Conservation (phyloP, 1,284 basidiomycete genomes). For the Sporisorium graminicola region DNA sequence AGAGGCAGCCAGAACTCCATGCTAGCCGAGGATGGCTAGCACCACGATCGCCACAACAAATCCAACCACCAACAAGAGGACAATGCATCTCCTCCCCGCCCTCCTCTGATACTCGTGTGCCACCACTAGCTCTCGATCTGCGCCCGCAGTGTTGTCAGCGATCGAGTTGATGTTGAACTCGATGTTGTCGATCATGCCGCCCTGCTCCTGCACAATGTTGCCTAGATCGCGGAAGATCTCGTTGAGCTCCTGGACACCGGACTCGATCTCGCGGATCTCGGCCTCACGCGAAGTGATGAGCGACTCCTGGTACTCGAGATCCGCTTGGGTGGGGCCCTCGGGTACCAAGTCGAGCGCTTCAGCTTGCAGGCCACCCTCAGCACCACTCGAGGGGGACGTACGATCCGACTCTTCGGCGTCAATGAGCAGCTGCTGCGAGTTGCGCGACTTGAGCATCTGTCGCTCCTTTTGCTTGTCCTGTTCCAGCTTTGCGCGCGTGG, state of each 20-base stretch:
- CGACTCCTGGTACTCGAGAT: conserved; percentile 95
- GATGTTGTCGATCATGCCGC: conserved; percentile 96
- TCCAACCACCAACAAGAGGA: conserved; percentile 87
- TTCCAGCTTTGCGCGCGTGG: conserved; percentile 82
- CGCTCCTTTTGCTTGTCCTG: conserved; percentile 81
- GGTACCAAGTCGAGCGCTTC: conserved; percentile 26
- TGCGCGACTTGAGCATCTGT: conserved; percentile 74
- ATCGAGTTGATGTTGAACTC: conserved; percentile 93
- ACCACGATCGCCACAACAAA: conserved; percentile 91
- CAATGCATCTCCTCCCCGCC: conserved; percentile 88
- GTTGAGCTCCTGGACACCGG: conserved; percentile 93
- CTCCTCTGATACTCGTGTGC: conserved; percentile 95
- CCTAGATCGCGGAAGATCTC: conserved; percentile 98
- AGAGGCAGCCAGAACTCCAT: background rate
- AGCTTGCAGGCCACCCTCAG: conserved; percentile 16
- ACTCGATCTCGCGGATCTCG: conserved; percentile 96
- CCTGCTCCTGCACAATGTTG: conserved; percentile 93
- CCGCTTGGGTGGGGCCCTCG: conserved; percentile 76
- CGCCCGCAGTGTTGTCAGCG: conserved; percentile 84
- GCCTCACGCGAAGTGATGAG: conserved; percentile 93
- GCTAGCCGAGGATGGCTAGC: conserved; percentile 74
- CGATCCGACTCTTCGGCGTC: conserved; percentile 30
- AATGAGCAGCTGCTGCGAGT: conserved; percentile 65
- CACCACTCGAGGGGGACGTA: background rate
- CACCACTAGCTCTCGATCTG: conserved; percentile 86